phyloP scores from a whole-genome alignment of 257 asterid genomes.

The Apocynum venetum region DNA sequence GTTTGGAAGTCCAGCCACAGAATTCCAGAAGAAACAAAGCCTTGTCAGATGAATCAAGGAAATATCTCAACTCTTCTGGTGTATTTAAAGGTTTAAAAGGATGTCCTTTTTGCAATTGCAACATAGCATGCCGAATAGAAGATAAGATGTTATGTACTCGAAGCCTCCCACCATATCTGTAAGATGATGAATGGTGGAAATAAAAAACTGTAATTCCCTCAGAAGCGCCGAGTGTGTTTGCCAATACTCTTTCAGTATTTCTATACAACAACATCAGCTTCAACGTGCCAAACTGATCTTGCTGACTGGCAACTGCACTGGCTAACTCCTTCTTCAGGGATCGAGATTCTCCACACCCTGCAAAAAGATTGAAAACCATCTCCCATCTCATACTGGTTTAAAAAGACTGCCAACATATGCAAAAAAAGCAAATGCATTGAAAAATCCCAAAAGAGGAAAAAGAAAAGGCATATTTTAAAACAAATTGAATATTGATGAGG shows the following conservation, averaged over 20 bases:
- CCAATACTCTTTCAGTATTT: conserved; percentile 63
- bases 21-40: conserved; percentile 75
- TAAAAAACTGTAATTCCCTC: conserved; percentile 56
- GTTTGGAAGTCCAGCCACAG: conserved; percentile 82
- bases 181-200: conserved; percentile 52
- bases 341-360: conserved; percentile 95
- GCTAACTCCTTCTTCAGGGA: conserved; percentile 74
- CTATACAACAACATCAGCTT: conserved; percentile 71
- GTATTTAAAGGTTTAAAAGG: conserved; percentile 58
- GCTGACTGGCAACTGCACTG: conserved; percentile 47
- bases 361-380: conserved; percentile 16
- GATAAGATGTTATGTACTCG: conserved; percentile 68
- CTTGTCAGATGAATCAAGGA: conserved; percentile 82
- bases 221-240: conserved; percentile 77
- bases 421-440: neutral
- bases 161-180: conserved; percentile 73
- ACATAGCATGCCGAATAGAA: conserved; percentile 56
- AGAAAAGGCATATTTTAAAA: neutral
- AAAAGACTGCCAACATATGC: neutral
- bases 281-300: conserved; percentile 44
- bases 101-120: conserved; percentile 48
- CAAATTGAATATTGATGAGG: neutral
- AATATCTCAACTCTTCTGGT: conserved; percentile 49
- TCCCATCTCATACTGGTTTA: neutral
- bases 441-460: neutral